Conservation (phyloP, 495 filamentous ascomycete genomes). For the Aspergillus nanangensis region DNA sequence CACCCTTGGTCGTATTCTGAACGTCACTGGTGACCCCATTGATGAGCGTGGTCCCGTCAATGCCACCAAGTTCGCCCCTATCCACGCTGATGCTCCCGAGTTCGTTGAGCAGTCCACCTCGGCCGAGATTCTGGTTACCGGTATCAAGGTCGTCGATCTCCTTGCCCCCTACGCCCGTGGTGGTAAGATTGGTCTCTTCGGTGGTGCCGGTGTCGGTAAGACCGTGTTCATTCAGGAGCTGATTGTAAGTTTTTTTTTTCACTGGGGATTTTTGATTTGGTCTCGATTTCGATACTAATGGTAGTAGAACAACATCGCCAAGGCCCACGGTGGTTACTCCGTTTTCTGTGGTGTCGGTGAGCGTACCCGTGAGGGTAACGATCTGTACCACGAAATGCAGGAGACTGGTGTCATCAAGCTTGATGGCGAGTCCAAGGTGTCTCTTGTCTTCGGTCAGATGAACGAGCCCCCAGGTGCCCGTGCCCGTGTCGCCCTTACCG, state of each 20-base stretch:
- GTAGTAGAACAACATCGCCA: constrained; percentile 94
- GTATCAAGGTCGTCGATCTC: constrained; percentile 99
- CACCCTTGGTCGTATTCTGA: constrained; percentile 98
- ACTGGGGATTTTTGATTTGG: background rate
- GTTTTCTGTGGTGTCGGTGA: constrained; percentile 99
- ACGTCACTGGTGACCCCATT: constrained; percentile 99
- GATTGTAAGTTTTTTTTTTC: constrained; percentile 56
- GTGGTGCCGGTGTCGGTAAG: constrained; percentile 99
- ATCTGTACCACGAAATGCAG: constrained; percentile 99
- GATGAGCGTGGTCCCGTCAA: constrained; percentile 99
- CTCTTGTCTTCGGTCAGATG: constrained; percentile 99
- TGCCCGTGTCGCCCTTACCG: constrained; percentile 99
- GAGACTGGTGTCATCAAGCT: constrained; percentile 99
- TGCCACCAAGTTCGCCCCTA: constrained; percentile 76
- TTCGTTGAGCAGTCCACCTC: constrained; percentile 94
- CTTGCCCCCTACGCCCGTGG: constrained; percentile 99
- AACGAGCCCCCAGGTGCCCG: constrained; percentile 99
- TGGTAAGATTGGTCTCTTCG: constrained; percentile 99
- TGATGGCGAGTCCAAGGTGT: constrained; percentile 98
- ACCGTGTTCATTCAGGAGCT: constrained; percentile 99
- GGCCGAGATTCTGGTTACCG: constrained; percentile 94
- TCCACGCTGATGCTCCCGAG: constrained; percentile 86
- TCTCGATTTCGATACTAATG: background rate
- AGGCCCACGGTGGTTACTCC: constrained; percentile 99
- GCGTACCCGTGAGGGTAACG: constrained; percentile 99